phyloP scores from a whole-genome alignment of 2,329 filamentous ascomycete genomes.

The Sporothrix euskadiensis region DNA sequence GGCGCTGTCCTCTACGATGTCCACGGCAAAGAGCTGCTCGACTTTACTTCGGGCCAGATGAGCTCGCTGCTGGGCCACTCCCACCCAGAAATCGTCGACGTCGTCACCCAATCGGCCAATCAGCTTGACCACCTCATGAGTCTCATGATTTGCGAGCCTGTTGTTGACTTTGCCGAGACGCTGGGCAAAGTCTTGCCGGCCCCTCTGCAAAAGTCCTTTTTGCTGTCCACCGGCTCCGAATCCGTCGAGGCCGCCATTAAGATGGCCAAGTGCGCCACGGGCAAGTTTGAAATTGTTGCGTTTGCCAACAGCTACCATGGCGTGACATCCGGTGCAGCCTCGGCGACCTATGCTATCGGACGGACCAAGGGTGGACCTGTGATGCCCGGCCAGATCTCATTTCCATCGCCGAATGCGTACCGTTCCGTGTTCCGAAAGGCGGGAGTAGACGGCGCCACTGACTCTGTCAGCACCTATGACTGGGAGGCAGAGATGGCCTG shows the following conservation, averaged over 20 bases:
- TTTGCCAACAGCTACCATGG: slow-evolving; percentile 62
- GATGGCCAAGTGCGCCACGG: slow-evolving; percentile 63
- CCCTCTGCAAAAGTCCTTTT: slow-evolving; percentile 49
- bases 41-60: background rate
- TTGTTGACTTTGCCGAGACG: slow-evolving; percentile 54
- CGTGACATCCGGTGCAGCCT: slow-evolving; percentile 54
- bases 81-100: slow-evolving; percentile 34
- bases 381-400: background rate
- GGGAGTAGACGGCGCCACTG: slow-evolving; percentile 44
- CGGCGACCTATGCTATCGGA: slow-evolving; percentile 51
- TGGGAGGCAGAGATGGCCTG: slow-evolving; percentile 66
- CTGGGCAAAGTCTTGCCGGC: slow-evolving; percentile 43
- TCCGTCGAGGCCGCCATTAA: slow-evolving; percentile 39
- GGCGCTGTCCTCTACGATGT: background rate
- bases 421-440: background rate
- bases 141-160: slow-evolving; percentile 58
- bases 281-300: slow-evolving; percentile 64
- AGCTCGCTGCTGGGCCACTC: background rate
- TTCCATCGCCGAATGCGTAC: background rate
- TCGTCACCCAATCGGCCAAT: slow-evolving; percentile 48
- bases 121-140: slow-evolving; percentile 59
- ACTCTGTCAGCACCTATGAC: slow-evolving; percentile 57
- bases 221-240: slow-evolving; percentile 44
- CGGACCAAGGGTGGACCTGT: background rate
- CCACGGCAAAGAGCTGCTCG: background rate